These are phyloP conservation scores for Crotalaria pallida DNA, from an alignment of 306 rosid genomes.

Conservation along the genomic window DNA sequence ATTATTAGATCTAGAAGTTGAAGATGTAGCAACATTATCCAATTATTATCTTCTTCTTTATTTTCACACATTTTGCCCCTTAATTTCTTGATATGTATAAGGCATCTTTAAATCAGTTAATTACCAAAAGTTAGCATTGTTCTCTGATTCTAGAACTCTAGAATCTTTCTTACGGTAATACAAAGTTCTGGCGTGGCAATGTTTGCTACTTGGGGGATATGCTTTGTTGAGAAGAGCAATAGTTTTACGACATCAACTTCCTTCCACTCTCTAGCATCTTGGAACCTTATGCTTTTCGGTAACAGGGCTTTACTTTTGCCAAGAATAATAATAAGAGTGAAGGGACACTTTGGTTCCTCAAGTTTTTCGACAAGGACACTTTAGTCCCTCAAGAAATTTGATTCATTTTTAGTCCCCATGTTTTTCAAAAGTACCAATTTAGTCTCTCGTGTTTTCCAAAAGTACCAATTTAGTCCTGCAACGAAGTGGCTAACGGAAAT, in stretches of 20 bases:
- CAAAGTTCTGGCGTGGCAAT: not conserved
- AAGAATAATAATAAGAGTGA: too few relatives aligned
- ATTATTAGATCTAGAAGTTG: too few relatives aligned
- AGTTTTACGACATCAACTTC: not conserved
- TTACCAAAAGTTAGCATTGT: not conserved
- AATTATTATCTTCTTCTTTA: not conserved
- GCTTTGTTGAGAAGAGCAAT: not conserved
- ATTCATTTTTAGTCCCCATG: too few relatives aligned
- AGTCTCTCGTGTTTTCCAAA: too few relatives aligned
- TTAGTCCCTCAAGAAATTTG: too few relatives aligned
- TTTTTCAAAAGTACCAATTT: too few relatives aligned
- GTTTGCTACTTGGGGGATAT: not conserved
- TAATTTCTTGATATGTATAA: not conserved
- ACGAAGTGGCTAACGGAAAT: too few relatives aligned
- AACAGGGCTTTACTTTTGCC: not conserved
- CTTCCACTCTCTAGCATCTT: not conserved
- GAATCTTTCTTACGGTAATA: not conserved
- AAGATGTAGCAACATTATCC: not conserved
- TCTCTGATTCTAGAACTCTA: not conserved
- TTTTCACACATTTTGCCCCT: not conserved
- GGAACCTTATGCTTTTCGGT: not conserved
- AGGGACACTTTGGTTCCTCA: too few relatives aligned
- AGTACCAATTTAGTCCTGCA: too few relatives aligned
- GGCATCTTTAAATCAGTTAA: not conserved
- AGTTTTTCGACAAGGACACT: too few relatives aligned